Conservation (phyloP, 2,329 filamentous ascomycete species). For the Aspergillus fructus region DNA sequence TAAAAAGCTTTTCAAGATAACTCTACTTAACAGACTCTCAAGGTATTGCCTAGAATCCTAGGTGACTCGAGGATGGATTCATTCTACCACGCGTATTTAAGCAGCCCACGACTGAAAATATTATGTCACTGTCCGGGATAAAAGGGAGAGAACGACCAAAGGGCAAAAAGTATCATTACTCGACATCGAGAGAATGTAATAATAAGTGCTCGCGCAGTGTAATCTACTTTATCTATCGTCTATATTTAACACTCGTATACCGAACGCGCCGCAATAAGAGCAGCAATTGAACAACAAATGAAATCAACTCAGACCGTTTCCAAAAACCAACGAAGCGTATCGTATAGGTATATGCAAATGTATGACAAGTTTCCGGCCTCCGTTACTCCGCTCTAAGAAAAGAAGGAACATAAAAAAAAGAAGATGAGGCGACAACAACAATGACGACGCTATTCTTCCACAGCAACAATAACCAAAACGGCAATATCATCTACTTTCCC, state of each 20-base stretch:
- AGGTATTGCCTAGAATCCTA: no score
- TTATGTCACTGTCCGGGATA: no score
- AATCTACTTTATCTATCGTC: background rate
- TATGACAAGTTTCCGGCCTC: background rate
- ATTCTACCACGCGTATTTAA: no score
- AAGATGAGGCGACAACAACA: background rate
- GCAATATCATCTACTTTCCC: constrained; percentile 97
- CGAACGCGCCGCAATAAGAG: background rate
- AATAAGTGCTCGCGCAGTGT: background rate
- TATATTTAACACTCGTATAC: background rate
- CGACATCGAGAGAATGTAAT: background rate
- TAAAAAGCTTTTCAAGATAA: background rate
- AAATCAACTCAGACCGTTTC: background rate
- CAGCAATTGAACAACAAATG: background rate
- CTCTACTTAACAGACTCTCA: background rate
- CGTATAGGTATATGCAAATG: background rate
- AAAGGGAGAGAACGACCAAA: background rate
- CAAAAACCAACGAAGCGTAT: background rate
- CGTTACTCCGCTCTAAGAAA: background rate
- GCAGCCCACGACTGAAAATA: background rate
- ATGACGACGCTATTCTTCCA: constrained; percentile 51
- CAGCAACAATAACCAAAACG: constrained; percentile 75
- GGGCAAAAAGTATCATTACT: background rate
- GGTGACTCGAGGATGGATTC: no score
- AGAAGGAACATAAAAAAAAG: background rate